Evolutionary conservation across 176 grass and related monocot species (phyloP).

Genomic region (Typha latifolia): DNA sequence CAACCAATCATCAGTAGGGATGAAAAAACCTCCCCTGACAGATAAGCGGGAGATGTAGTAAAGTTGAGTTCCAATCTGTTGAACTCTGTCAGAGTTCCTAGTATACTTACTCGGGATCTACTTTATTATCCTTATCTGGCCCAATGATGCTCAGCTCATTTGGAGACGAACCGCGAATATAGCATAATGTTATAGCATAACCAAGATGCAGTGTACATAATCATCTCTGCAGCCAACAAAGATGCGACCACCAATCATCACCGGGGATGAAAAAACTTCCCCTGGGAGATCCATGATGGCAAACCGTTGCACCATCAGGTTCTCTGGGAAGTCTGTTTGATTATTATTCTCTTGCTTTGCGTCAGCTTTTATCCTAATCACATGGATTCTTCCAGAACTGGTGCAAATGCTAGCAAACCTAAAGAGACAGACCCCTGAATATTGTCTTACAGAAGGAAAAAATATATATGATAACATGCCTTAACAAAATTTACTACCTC

Average conservation of each 20-base stretch:
- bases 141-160: too few relatives aligned
- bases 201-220: conserved; percentile 47
- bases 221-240: conserved; percentile 89
- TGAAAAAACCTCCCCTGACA: too few relatives aligned
- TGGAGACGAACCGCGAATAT: too few relatives aligned
- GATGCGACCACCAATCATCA: conserved; percentile 78
- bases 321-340: conserved; percentile 7
- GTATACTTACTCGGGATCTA: too few relatives aligned
- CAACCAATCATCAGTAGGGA: too few relatives aligned
- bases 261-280: conserved; percentile 79
- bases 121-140: too few relatives aligned
- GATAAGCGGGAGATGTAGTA: too few relatives aligned
- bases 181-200: conserved; percentile 6
- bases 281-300: conserved; percentile 44
- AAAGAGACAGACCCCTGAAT: background rate
- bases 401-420: conserved; percentile 82
- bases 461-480: background rate
- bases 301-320: conserved; percentile 32
- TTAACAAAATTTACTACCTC: conserved; percentile 31
- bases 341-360: conserved; percentile 21
- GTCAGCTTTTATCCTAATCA: conserved; percentile 48
- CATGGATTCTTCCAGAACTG: conserved; percentile 62
- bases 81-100: too few relatives aligned
- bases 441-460: conserved; percentile 9
- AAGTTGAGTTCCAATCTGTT: too few relatives aligned